Conservation (phyloP, 495 filamentous ascomycete species). For the Massariosphaeria phaeospora region DNA sequence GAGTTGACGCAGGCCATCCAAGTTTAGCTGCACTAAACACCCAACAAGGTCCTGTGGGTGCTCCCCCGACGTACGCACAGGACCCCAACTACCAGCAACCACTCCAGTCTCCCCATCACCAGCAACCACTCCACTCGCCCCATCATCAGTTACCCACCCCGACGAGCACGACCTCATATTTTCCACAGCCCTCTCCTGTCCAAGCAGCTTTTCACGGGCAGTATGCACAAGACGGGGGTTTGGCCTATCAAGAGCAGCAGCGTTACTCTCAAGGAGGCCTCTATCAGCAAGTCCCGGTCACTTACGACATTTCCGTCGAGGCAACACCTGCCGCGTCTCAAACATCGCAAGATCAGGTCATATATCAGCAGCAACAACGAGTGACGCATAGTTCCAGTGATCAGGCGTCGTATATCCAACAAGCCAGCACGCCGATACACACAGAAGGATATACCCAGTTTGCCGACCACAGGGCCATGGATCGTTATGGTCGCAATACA, state of each 20-base stretch:
- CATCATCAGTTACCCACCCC: constrained; percentile 27
- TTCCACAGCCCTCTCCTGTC: constrained; percentile 20
- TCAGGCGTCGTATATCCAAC: constrained; percentile 10
- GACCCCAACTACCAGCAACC: constrained; percentile 20
- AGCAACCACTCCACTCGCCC: constrained; percentile 24
- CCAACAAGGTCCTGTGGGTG: background rate
- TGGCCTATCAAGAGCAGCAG: constrained; percentile 12
- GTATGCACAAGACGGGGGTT: constrained; percentile 4
- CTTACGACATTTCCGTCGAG: constrained; percentile 24
- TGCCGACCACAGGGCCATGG: constrained; percentile 10
- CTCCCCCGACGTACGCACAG: constrained; percentile 4
- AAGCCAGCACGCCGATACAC: constrained; percentile 7
- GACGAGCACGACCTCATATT: constrained; percentile 23
- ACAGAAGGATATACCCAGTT: constrained; percentile 24
- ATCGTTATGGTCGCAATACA: constrained; percentile 15
- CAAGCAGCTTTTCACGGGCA: constrained; percentile 6
- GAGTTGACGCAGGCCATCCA: constrained; percentile 4
- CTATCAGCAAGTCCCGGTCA: constrained; percentile 21
- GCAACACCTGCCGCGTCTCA: constrained; percentile 20
- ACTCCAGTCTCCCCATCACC: constrained; percentile 23
- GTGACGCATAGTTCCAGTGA: background rate
- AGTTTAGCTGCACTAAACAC: constrained; percentile 11
- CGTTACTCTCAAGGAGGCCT: constrained; percentile 12
- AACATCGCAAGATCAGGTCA: constrained; percentile 15
- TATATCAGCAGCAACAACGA: constrained; percentile 17